Percentiles rank a stretch among this genome's conserved stretches.
These are phyloP conservation scores for Claviceps sp. DNA, from an alignment of 2,329 filamentous ascomycete species.

Conservation along the genomic window DNA sequence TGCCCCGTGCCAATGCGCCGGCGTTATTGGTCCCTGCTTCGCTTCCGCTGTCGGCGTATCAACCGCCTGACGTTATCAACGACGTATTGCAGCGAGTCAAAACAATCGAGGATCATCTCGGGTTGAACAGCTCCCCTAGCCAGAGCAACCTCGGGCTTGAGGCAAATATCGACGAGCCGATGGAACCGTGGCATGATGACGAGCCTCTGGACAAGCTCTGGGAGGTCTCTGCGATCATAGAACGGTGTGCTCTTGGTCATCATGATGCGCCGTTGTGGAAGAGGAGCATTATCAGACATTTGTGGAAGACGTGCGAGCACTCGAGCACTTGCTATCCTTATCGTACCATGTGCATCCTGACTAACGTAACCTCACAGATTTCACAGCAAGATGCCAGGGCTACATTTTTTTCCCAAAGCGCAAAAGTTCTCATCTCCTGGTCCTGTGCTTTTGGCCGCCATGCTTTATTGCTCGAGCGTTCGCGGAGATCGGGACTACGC, in stretches of 20 bases:
- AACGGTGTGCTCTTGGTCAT: background rate
- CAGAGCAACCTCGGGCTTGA: background rate
- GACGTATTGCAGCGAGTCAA: constrained; percentile 2
- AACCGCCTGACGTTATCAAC: background rate
- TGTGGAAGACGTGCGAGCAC: constrained; percentile 3
- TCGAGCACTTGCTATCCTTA: background rate
- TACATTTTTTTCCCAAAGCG: constrained; percentile 30
- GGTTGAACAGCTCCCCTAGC: background rate
- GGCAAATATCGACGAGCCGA: background rate
- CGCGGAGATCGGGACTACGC: constrained; percentile 20
- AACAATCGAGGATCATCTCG: constrained; percentile 2
- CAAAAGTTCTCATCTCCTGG: constrained; percentile 28
- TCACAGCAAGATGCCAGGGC: constrained; percentile 28
- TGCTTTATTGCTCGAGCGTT: constrained; percentile 28
- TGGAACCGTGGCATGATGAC: constrained; percentile 2
- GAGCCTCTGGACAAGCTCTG: constrained; percentile 3
- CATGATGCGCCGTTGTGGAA: background rate
- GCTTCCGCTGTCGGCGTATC: constrained; percentile 1
- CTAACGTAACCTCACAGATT: constrained; percentile 17
- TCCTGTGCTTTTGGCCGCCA: constrained; percentile 28
- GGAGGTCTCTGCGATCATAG: constrained; percentile 1
- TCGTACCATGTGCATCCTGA: background rate
- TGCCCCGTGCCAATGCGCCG: constrained; percentile 24
- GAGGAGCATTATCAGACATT: constrained; percentile 1
- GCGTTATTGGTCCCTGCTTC: constrained; percentile 7